Base-by-base conservation (phyloP, 2,329 filamentous ascomycete genomes). In the Intubia oerlemansii region DNA sequence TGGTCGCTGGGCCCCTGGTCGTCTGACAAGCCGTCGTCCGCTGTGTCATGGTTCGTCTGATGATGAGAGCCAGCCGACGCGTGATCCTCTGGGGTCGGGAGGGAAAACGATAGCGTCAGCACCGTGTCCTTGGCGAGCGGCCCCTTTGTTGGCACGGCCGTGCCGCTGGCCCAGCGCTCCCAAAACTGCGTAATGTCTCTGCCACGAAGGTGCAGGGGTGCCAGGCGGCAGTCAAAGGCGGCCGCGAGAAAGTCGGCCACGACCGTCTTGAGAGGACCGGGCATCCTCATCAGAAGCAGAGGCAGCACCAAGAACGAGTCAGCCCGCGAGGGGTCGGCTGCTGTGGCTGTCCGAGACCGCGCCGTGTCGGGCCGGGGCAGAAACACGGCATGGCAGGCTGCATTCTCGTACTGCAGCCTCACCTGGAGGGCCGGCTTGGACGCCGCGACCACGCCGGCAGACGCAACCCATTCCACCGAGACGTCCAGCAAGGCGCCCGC, bases 171-270 rank as follows among this genome's bases (percentile, higher is more conserved):
- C 63, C 63, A 68, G 10, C 47, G 41, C 36, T 68, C 64, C 56
- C 58, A 62, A 5, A 53, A 47, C 4, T 42, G 40, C 2, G 65
- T 44, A 0, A 70, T 47, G 2, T 57, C 62, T 25, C 50, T 50
- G 6, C 61, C 64, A 5, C 59, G 57, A 3, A 69, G 42, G 1
- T 49, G 49, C 24, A 68, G 43, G 4, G 57, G 47, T 30, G 51
- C 57, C 25, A 67, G 53, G 17, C 60, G 62, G 35, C 61, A 66
- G 45, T 70, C 65, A 36, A 69, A 68, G 1, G 55, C 56, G 24
- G 44, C 52, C 4, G 54, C 49, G 9, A 70, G 44, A 42, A 67
- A 70, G 14, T 57, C 52, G n/a, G 50, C 34, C 1, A 69, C 38
- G 13, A 60, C 46, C 3, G 46, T 33, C 37, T 62, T 64, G 1